These are phyloP conservation scores for Hanseniaspora vineae DNA, from an alignment of 805 yeast genomes.

Conservation along the genomic window DNA sequence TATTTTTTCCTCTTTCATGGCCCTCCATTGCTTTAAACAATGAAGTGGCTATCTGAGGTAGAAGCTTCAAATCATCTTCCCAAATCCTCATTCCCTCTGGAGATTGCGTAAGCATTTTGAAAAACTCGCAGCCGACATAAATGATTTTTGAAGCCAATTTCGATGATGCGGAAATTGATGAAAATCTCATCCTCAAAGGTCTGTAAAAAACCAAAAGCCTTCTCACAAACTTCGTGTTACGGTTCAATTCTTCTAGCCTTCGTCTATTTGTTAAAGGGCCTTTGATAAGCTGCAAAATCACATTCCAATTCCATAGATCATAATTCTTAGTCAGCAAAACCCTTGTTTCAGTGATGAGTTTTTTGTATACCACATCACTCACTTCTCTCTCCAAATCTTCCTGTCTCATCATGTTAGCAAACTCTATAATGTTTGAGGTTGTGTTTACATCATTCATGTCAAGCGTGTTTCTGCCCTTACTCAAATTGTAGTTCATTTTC, in stretches of 20 bases:
- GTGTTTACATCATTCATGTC: not conserved
- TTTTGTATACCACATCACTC: constrained; percentile 30
- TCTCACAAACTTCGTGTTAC: constrained; percentile 75
- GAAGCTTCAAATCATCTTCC: constrained; percentile 51
- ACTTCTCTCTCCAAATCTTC: not conserved
- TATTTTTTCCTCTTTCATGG: constrained; percentile 38
- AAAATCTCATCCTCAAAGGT: constrained; percentile 80
- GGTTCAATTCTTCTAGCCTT: constrained; percentile 63
- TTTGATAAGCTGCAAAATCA: constrained; percentile 54
- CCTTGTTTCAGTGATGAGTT: constrained; percentile 51
- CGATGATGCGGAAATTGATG: constrained; percentile 34
- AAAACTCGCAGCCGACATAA: constrained; percentile 61
- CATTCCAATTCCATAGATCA: constrained; percentile 79
- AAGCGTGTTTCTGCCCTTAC: not conserved
- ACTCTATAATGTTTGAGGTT: not conserved
- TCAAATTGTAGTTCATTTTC: not conserved
- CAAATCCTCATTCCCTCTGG: constrained; percentile 57
- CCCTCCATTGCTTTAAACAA: constrained; percentile 34
- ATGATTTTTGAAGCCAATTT: constrained; percentile 45
- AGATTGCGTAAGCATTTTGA: constrained; percentile 49
- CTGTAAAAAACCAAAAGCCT: constrained; percentile 75
- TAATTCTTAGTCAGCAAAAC: constrained; percentile 70
- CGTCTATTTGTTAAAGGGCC: constrained; percentile 71
- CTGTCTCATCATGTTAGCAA: not conserved
- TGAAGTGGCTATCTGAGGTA: constrained; percentile 83